Evolutionary conservation across 1,139 yeast species (phyloP), one percentile per base, ranked within the genome.

Genomic region (Diutina ranongensis): DNA sequence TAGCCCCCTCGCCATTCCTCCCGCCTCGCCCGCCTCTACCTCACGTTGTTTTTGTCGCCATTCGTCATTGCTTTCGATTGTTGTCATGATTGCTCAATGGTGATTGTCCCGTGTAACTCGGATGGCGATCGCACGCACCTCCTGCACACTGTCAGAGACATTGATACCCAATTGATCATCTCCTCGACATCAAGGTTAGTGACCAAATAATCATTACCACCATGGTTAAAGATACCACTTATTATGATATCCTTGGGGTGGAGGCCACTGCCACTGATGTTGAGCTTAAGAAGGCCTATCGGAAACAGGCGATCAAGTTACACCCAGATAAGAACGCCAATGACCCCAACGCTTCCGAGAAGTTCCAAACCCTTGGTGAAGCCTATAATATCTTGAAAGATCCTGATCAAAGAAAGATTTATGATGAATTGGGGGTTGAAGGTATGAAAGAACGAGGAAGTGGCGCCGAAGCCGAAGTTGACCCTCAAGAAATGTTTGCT

Each of bases 401-500:
- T 36, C 40, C 40, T 7, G 22, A 44, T 2, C 34, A 19, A 16
- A 18, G 45, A 5, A 22, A 21, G 21, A 4, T 33, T n/a, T 44
- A 44, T 19, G 45, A 44, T 16, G 40, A 44, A 34, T 22, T 44
- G 31, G 45, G 45, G 18, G 38, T 22, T 7, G 45, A 42, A 8
- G 45, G 45, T 13, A 31, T 42, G 35, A 42, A 42, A 27, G 35
- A 20, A n/a, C 15, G 8, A 8, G 34, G 21, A 12, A 15, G 15
- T 8, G 25, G 28, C 15, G 31, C 18, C 12, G 40, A 51, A 3
- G 57, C 54, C 5, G 59, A 56, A 10, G 50, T 57, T 25, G 62
- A 58, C 36, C 95, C 97, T 0, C 72, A 81, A 44, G 97, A 88
- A 59, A 80, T 78, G 42, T 78, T 83, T 58, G 74, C 77, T 19